phyloP scores from a whole-genome alignment of 225 moss, liverwort and hornwort genomes.

The Bryum argenteum region DNA sequence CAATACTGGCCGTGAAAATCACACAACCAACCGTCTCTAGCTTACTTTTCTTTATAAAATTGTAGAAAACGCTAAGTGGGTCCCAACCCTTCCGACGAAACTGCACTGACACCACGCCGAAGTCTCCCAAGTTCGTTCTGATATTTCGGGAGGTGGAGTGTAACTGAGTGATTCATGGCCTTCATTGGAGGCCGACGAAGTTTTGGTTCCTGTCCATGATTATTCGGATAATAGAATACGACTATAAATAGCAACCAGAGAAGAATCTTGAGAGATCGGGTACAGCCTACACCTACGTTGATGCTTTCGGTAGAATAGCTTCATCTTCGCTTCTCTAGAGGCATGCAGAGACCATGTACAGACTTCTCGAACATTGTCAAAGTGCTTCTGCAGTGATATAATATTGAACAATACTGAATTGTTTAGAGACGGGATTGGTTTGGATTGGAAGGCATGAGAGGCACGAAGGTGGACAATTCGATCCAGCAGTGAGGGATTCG shows the following conservation, averaged over 20 bases:
- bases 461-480: conserved; percentile 15
- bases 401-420: too few species aligned
- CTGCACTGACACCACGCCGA: not conserved
- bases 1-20: conserved; percentile 9
- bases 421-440: too few species aligned
- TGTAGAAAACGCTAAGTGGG: too few species aligned
- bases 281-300: too few species aligned
- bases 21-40: not conserved
- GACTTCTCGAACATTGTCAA: too few species aligned
- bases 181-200: conserved; percentile 26
- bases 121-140: not conserved
- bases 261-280: too few species aligned
- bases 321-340: too few species aligned
- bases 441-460: not conserved
- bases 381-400: too few species aligned
- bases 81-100: not conserved
- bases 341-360: too few species aligned
- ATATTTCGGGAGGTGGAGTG: conserved; percentile 41
- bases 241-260: not conserved
- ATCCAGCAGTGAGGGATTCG: not conserved
- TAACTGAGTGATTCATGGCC: conserved; percentile 19
- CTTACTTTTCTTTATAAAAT: too few species aligned
- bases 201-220: not conserved
- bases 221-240: not conserved
- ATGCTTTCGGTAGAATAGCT: conserved; percentile 13